Conservation (phyloP, 768 basidiomycete species). For the Suillus cothurnatus region DNA sequence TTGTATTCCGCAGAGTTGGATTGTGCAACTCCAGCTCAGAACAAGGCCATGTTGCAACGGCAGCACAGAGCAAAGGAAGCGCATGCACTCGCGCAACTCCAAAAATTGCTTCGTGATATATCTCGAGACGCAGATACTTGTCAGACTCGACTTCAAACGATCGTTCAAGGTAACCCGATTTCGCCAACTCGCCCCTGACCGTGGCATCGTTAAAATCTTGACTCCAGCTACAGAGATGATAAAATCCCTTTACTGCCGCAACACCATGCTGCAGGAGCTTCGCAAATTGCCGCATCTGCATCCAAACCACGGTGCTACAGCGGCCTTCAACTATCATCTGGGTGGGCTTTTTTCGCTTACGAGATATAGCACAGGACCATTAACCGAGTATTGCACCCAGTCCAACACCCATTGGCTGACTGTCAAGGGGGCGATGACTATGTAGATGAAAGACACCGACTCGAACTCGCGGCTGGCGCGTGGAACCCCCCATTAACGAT, state of each 20-base stretch:
- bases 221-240: slow-evolving; percentile 2
- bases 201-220: background rate
- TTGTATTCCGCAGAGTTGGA: background rate
- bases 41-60: slow-evolving; percentile 5
- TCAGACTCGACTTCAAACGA: slow-evolving; percentile 1
- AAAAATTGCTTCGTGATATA: background rate
- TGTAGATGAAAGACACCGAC: background rate
- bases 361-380: background rate
- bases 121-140: background rate
- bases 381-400: background rate
- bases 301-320: background rate
- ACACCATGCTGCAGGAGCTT: background rate
- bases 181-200: background rate
- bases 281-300: background rate
- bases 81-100: background rate
- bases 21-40: background rate
- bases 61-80: background rate
- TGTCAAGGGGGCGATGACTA: background rate
- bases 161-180: slow-evolving; percentile 1
- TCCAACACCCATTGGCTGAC: no score
- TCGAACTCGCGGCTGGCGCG: background rate
- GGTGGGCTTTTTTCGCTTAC: background rate
- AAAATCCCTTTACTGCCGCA: background rate
- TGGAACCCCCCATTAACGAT: background rate
- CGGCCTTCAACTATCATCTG: background rate